A percentile compares a stretch with the other conserved stretches of the same genome.
These are phyloP conservation scores for Metroxylon sagu DNA, from an alignment of 176 grass and related monocot species.

Conservation along the genomic window DNA sequence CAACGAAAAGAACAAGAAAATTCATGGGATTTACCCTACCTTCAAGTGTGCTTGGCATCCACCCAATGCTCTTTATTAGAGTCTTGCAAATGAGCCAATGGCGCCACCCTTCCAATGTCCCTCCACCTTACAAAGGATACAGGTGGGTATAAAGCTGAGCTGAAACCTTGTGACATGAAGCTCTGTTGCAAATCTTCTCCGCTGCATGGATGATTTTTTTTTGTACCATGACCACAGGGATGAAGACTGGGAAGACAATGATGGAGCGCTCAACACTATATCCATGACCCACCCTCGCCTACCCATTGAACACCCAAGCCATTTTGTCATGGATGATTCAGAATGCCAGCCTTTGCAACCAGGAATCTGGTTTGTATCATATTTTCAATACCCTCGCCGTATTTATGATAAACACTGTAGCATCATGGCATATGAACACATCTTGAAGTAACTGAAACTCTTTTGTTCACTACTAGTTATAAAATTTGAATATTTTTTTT, in stretches of 20 bases:
- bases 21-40: slow-evolving; percentile 30
- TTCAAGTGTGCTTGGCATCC: slow-evolving; percentile 32
- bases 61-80: slow-evolving; percentile 51
- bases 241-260: slow-evolving; percentile 99
- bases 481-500: too few species aligned
- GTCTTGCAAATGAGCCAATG: slow-evolving; percentile 59
- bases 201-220: too few species aligned
- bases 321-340: slow-evolving; percentile 30
- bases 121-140: slow-evolving; percentile 45
- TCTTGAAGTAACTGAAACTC: too few species aligned
- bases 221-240: slow-evolving; percentile 37
- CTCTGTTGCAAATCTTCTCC: too few species aligned
- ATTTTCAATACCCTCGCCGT: background rate
- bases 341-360: slow-evolving; percentile 37
- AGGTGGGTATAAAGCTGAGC: slow-evolving; percentile 22
- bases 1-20: slow-evolving; percentile 36
- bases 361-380: slow-evolving; percentile 49
- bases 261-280: slow-evolving; percentile 89
- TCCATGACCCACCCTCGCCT: slow-evolving; percentile 86
- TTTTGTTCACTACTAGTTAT: too few species aligned
- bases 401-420: too few species aligned
- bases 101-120: slow-evolving; percentile 25
- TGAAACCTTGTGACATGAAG: too few species aligned
- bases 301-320: slow-evolving; percentile 72
- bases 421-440: too few species aligned